Conservation (phyloP, 805 yeast genomes). For the Suhomyces xylopsoci region DNA sequence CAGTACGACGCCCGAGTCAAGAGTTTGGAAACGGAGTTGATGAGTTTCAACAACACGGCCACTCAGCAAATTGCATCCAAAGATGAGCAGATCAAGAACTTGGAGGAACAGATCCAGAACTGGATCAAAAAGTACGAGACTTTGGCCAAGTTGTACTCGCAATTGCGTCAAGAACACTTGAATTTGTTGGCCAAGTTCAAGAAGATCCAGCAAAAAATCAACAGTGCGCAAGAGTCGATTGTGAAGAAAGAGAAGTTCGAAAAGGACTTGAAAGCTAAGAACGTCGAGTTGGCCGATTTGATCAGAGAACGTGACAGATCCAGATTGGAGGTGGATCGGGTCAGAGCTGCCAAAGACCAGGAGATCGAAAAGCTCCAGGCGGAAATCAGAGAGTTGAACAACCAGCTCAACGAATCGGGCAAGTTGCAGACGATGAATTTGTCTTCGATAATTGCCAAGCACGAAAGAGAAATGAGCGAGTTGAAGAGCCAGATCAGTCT, state of each 20-base stretch:
- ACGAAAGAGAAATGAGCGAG: slow-evolving; percentile 58
- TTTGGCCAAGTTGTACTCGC: slow-evolving; percentile 84
- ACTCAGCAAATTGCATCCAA: slow-evolving; percentile 71
- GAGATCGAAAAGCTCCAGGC: slow-evolving; percentile 66
- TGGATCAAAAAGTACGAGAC: slow-evolving; percentile 90
- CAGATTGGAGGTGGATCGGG: slow-evolving; percentile 71
- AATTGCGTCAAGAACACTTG: slow-evolving; percentile 87
- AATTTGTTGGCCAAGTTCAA: slow-evolving; percentile 74
- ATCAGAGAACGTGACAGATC: slow-evolving; percentile 90
- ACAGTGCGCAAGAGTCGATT: slow-evolving; percentile 85
- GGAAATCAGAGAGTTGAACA: slow-evolving; percentile 58
- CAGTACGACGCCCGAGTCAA: slow-evolving; percentile 87
- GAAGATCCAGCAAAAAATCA: slow-evolving; percentile 79
- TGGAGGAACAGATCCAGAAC: slow-evolving; percentile 70
- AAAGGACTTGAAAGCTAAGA: slow-evolving; percentile 79
- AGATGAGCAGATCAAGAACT: slow-evolving; percentile 62
- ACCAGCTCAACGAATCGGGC: slow-evolving; percentile 57
- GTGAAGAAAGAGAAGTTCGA: slow-evolving; percentile 79
- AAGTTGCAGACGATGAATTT: slow-evolving; percentile 63
- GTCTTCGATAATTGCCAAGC: slow-evolving; percentile 55
- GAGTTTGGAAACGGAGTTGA: slow-evolving; percentile 71
- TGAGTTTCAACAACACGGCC: slow-evolving; percentile 58
- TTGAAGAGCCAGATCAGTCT: slow-evolving; percentile 37
- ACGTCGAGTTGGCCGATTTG: slow-evolving; percentile 81
- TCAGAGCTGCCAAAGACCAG: slow-evolving; percentile 59